Percentiles rank a stretch among this genome's conserved stretches.
phyloP scores from a whole-genome alignment of 495 filamentous ascomycete genomes.

The Aspergillus nanangensis region DNA sequence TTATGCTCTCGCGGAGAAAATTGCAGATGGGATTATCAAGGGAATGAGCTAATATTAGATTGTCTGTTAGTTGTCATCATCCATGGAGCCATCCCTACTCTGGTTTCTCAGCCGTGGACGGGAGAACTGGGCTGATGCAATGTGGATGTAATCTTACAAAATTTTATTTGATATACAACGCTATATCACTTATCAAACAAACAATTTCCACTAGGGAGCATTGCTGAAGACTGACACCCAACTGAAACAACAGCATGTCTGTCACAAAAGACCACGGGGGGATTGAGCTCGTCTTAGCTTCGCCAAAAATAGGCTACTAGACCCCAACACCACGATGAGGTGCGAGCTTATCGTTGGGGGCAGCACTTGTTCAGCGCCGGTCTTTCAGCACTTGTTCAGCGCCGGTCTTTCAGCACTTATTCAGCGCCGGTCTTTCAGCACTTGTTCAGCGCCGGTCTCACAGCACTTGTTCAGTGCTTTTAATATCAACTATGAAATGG shows the following conservation, averaged over 20 bases:
- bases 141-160: too few relatives aligned
- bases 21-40: slow-evolving; percentile 42
- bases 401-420: background rate
- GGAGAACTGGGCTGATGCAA: too few relatives aligned
- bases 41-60: slow-evolving; percentile 6
- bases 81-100: too few relatives aligned
- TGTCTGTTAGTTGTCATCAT: slow-evolving; percentile 52
- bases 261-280: too few relatives aligned
- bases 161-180: too few relatives aligned
- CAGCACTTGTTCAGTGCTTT: background rate
- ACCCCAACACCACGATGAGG: background rate
- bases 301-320: background rate
- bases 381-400: background rate
- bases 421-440: background rate
- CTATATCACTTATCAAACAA: too few relatives aligned
- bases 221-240: too few relatives aligned
- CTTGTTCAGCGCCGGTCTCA: background rate
- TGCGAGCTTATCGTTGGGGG: background rate
- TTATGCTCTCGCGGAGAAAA: slow-evolving; percentile 54
- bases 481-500: too few relatives aligned
- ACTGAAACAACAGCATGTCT: too few relatives aligned
- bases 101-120: too few relatives aligned
- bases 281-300: background rate
- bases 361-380: background rate
- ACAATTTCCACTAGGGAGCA: too few relatives aligned